Evolutionary conservation across 2,329 filamentous ascomycete genomes (phyloP).

Genomic region (Cadophora sp.): DNA sequence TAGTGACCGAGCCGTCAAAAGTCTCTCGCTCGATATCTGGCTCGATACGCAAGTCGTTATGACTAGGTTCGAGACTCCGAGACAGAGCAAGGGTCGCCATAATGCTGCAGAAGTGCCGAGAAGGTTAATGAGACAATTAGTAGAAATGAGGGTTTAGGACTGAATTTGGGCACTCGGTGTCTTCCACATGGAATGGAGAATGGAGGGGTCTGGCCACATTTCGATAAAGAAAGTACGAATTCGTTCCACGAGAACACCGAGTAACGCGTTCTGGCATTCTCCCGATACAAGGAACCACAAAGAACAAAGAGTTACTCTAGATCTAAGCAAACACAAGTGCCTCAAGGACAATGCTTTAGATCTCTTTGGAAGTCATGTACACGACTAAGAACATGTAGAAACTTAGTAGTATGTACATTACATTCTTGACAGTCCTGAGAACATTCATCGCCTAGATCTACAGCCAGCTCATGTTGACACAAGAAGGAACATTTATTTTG

Average conservation of each 20-base stretch:
- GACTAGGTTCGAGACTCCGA: conserved; percentile 67
- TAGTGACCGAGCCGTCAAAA: conserved; percentile 68
- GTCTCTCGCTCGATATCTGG: conserved; percentile 71
- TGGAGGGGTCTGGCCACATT: not conserved
- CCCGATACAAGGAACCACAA: not conserved
- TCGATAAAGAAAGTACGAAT: not conserved
- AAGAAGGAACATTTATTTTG: not conserved
- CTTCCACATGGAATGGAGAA: not conserved
- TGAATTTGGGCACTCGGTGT: not conserved
- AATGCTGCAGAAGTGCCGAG: conserved; percentile 2
- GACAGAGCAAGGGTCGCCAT: not conserved
- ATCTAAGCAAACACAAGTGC: not conserved
- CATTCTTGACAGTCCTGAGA: not conserved
- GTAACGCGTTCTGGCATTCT: not conserved
- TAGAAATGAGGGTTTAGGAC: not conserved
- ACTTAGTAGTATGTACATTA: not conserved
- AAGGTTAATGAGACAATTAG: not conserved
- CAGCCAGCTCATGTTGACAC: not conserved
- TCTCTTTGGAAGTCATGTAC: not conserved
- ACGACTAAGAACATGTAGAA: too few relatives aligned
- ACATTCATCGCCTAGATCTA: not conserved
- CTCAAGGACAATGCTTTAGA: not conserved
- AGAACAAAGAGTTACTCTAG: not conserved
- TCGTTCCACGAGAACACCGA: not conserved
- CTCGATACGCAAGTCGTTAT: conserved; percentile 73